A percentile compares a stretch with the other conserved stretches of the same genome.
phyloP scores from a whole-genome alignment of 139 green algal species.

The Chlamydomonas schloesseri region DNA sequence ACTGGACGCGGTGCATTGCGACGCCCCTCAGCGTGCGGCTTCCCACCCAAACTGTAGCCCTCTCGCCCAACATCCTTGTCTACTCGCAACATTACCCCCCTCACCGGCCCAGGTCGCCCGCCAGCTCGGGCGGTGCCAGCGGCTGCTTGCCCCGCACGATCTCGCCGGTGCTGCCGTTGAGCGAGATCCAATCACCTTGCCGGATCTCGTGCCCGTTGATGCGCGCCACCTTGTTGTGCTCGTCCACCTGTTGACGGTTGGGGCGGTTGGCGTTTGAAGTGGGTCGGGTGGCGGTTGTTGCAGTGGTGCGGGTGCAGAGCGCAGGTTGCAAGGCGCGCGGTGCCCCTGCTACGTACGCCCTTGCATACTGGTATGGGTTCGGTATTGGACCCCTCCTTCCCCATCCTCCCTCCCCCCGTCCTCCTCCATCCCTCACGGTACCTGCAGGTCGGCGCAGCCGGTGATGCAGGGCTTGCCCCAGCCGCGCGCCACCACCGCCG shows the following conservation, averaged over 20 bases:
- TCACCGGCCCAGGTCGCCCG: slow-evolving; percentile 70
- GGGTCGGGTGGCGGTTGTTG: background rate
- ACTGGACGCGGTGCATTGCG: too few relatives aligned
- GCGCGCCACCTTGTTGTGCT: slow-evolving; percentile 42
- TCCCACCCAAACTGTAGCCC: too few relatives aligned
- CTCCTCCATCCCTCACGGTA: slow-evolving; percentile 50
- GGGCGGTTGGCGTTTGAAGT: too few relatives aligned
- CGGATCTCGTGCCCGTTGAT: slow-evolving; percentile 61
- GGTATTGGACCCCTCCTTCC: background rate
- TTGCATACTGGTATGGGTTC: too few relatives aligned
- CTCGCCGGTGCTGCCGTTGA: slow-evolving; percentile 88
- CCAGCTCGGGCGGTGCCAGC: slow-evolving; percentile 49
- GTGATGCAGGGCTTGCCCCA: slow-evolving; percentile 93
- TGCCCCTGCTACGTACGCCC: too few relatives aligned
- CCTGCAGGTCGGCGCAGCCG: slow-evolving; percentile 78
- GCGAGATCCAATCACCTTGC: slow-evolving; percentile 83
- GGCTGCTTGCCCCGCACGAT: slow-evolving; percentile 78
- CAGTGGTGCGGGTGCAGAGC: too few relatives aligned
- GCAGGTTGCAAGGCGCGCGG: background rate
- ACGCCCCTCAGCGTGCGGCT: too few relatives aligned
- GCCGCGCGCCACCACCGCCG: slow-evolving; percentile 90
- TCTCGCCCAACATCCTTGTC: too few relatives aligned
- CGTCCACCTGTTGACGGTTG: slow-evolving; percentile 49
- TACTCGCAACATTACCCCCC: background rate
- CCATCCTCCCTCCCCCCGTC: background rate